Conservation (phyloP, 306 rosid genomes). For the Hippophae tibetana region DNA sequence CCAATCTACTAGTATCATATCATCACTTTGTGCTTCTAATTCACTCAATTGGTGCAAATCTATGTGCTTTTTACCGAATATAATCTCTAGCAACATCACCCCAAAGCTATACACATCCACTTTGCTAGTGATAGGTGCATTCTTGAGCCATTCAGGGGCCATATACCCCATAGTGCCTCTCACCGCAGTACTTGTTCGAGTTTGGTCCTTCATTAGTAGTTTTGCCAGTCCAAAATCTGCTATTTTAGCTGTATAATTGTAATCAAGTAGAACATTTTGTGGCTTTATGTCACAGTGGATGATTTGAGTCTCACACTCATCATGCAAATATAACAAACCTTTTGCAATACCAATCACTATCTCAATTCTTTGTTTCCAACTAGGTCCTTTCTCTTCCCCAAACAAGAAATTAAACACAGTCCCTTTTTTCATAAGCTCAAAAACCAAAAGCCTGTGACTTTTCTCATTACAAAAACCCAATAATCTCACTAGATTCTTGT, state of each 20-base stretch:
- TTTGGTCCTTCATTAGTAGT: constrained; percentile 20
- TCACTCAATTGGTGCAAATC: too few species aligned
- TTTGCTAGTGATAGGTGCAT: constrained; percentile 15
- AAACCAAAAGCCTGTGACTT: constrained; percentile 7
- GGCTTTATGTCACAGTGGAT: constrained; percentile 27
- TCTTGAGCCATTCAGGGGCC: constrained; percentile 31
- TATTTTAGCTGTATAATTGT: neutral
- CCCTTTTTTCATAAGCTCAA: constrained; percentile 12
- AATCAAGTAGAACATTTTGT: constrained; percentile 26
- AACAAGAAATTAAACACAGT: constrained; percentile 16
- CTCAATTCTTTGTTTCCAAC: constrained; percentile 10
- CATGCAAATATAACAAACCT: constrained; percentile 24
- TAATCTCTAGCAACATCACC: constrained; percentile 17
- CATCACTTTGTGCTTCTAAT: too few species aligned
- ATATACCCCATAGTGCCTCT: constrained; percentile 35
- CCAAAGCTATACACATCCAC: constrained; percentile 23
- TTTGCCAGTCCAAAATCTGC: constrained; percentile 31
- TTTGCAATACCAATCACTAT: constrained; percentile 10
- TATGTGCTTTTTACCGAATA: neutral
- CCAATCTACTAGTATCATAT: too few species aligned
- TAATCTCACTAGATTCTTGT: constrained; percentile 23
- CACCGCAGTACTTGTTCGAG: constrained; percentile 10
- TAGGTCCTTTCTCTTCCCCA: constrained; percentile 6
- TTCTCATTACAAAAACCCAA: constrained; percentile 20
- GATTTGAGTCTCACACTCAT: constrained; percentile 19